Conservation (phyloP, 2,329 filamentous ascomycete species). For the Fusarium sp. region DNA sequence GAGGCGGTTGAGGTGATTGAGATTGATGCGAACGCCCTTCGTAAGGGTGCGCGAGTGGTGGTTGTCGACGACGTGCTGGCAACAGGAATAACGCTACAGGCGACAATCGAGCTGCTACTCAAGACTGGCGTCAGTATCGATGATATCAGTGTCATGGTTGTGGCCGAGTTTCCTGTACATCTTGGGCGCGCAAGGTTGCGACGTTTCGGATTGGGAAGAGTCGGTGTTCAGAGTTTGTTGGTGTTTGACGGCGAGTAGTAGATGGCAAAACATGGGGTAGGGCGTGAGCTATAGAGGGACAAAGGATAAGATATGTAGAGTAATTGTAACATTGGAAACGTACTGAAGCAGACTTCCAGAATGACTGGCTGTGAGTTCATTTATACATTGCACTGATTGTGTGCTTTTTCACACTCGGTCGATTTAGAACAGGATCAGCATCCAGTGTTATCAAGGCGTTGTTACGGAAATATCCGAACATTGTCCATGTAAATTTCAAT, state of each 20-base stretch:
- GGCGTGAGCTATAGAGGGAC: background rate
- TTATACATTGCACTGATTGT: no score
- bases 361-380: no score
- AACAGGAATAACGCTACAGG: slow-evolving; percentile 65
- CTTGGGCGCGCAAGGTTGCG: slow-evolving; percentile 61
- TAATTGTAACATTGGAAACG: no score
- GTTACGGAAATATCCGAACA: no score
- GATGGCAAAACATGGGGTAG: background rate
- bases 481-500: no score
- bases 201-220: slow-evolving; percentile 59
- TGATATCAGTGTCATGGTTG: slow-evolving; percentile 60
- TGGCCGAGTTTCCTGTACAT: slow-evolving; percentile 66
- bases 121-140: slow-evolving; percentile 55
- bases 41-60: slow-evolving; percentile 57
- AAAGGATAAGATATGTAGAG: no score
- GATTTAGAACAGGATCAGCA: no score
- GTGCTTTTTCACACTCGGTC: no score
- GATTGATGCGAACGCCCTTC: slow-evolving; percentile 58
- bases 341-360: no score
- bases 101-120: slow-evolving; percentile 60
- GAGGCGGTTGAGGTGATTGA: slow-evolving; percentile 62
- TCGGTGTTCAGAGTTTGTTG: slow-evolving; percentile 64
- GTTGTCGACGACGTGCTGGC: slow-evolving; percentile 69
- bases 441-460: no score
- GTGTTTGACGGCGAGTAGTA: slow-evolving; percentile 47